Base-by-base conservation (phyloP, 116 monocot species). In the Trichopus zeylanicus region DNA sequence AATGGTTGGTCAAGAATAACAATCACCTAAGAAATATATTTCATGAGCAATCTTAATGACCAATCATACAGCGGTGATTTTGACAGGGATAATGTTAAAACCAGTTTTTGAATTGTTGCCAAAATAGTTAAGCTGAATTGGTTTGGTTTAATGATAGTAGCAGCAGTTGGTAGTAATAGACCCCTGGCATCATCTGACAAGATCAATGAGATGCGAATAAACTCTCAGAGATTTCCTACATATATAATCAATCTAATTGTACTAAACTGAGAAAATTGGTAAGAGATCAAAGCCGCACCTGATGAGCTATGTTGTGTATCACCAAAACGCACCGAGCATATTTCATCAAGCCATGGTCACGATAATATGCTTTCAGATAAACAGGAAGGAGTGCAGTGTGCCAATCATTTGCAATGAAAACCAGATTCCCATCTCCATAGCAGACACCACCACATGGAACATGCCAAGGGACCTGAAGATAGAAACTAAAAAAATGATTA, bases 301-400 rank as follows among this genome's bases (percentile, higher is more conserved):
- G 94, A 48, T 94, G 78, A 28, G 94, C 94, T 12, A 89, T 89
- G 55, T 94, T 94, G 74, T 94, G 93, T 59, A 94, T 86, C 10
- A 86, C 89, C 18, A 89, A 71, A 69, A 89, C 76, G 55, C 65
- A 80, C 23, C 94, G 77, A 26, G 78, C 51, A 63, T 78, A 94
- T 27, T 53, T 74, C 94, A 94, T 94, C 56, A 86, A 66, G 12
- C 86, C 89, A 35, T 86, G 57, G 73, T 94, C 89, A 33, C 81
- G 86, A 67, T 89, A 94, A 61, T 83, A 81, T 35, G 94, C 86
- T 67, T 83, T 94, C 23, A 94, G 74, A 74, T 94, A 94, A 65
- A 94, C 89, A 13, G 94, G 89, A 26, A 94, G 64, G 0, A 94
- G 75, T 22, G 94, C 94, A 46, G 94, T 81, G 55, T 87, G 87